These are phyloP conservation scores for Dianthus caryophyllus DNA, from an alignment of 148 eudicot species.

Conservation along the genomic window DNA sequence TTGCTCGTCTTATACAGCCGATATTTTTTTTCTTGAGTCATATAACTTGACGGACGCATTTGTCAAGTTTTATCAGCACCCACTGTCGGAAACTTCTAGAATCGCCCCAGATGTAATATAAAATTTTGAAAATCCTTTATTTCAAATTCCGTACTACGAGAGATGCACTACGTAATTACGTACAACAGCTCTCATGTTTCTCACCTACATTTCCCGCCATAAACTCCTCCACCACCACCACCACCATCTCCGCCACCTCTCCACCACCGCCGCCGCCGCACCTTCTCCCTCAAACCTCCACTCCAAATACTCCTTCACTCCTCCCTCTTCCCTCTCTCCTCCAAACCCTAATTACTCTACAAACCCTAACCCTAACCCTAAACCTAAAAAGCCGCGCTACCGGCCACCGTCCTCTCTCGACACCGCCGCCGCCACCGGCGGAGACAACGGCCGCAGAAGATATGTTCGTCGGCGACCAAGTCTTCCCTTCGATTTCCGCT, in stretches of 20 bases:
- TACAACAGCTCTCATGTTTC: constrained; percentile 28
- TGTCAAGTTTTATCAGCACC: too few species aligned
- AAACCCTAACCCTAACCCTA: constrained; percentile 27
- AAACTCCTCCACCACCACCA: constrained; percentile 17
- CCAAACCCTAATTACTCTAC: constrained; percentile 18
- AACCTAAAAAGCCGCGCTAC: constrained; percentile 50
- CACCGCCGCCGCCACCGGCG: constrained; percentile 38
- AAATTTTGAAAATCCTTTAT: too few species aligned
- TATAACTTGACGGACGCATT: too few species aligned
- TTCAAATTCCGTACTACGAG: too few species aligned
- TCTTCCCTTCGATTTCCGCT: constrained; percentile 82
- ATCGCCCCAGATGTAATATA: too few species aligned
- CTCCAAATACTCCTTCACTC: constrained; percentile 44
- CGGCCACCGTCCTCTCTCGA: constrained; percentile 79
- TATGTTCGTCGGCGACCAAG: constrained; percentile 36
- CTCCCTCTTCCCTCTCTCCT: constrained; percentile 42
- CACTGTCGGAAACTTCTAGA: too few species aligned
- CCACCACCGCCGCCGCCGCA: constrained; percentile 22
- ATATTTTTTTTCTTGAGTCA: too few species aligned
- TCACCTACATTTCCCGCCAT: constrained; percentile 37
- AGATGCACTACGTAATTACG: too few species aligned
- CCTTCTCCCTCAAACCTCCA: constrained; percentile 38
- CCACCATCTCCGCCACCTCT: constrained; percentile 26
- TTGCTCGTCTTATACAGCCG: too few species aligned
- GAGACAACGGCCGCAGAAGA: too few species aligned